A percentile compares a stretch with the other conserved stretches of the same genome.
Evolutionary conservation across 768 basidiomycete genomes (phyloP).

Genomic region (Ramaria sp.): DNA sequence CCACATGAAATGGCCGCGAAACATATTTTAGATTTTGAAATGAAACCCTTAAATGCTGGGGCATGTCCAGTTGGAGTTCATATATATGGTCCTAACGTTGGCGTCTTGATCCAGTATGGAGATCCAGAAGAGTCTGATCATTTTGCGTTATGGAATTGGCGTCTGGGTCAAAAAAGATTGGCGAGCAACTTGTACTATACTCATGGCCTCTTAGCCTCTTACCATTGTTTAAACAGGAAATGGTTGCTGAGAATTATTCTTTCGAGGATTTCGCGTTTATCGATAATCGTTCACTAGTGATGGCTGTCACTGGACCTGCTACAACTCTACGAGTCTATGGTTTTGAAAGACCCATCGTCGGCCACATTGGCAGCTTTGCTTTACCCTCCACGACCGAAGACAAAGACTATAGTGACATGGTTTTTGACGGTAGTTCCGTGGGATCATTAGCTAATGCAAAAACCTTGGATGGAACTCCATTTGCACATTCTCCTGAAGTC

Average conservation of each 20-base stretch:
- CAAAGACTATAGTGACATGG: no score
- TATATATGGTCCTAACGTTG: background rate
- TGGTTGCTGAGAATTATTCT: background rate
- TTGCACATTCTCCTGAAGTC: background rate
- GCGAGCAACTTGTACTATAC: background rate
- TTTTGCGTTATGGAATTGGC: slow-evolving; percentile 7
- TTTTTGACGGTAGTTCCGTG: slow-evolving; percentile 5
- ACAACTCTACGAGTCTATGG: background rate
- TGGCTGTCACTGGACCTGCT: background rate
- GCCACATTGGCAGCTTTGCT: background rate
- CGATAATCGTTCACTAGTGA: background rate
- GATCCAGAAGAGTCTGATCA: background rate
- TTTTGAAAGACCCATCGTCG: background rate
- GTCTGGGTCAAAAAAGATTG: background rate
- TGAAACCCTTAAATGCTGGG: background rate
- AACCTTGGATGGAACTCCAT: slow-evolving; percentile 8
- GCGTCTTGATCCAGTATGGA: background rate
- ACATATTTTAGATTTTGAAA: background rate
- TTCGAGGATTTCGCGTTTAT: slow-evolving; percentile 9
- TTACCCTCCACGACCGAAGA: no score
- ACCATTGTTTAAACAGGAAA: background rate
- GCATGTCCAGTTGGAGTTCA: slow-evolving; percentile 3
- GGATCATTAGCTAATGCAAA: background rate
- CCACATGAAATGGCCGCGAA: slow-evolving; percentile 3
- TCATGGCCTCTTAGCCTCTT: background rate